Conservation (phyloP, 768 basidiomycete species). For the Leccinellum rugosiceps region DNA sequence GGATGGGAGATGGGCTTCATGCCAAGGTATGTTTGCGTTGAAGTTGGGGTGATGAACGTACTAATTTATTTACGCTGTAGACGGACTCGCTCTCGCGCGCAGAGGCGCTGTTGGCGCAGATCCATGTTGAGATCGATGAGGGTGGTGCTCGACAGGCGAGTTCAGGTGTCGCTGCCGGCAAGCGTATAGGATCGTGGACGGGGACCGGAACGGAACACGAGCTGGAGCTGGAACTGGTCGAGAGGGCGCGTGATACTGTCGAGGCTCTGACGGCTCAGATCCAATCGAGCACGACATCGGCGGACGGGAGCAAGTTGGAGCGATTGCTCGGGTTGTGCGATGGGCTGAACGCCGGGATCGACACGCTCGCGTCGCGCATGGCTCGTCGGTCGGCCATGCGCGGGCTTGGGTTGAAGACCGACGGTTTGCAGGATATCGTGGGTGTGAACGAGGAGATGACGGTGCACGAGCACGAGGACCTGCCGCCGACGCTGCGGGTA, state of each 20-base stretch:
- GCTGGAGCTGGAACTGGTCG: slow-evolving; percentile 22
- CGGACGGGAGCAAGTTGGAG: neutral
- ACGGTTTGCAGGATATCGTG: neutral
- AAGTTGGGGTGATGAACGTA: neutral
- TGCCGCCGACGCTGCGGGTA: slow-evolving; percentile 55
- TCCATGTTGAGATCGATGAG: neutral
- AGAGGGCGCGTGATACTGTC: slow-evolving; percentile 24
- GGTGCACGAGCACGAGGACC: neutral
- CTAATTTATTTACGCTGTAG: neutral
- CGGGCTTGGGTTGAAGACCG: neutral
- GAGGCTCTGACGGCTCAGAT: slow-evolving; percentile 34
- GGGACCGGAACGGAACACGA: neutral
- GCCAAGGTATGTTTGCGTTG: slow-evolving; percentile 38
- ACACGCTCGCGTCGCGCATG: neutral
- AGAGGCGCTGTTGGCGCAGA: neutral
- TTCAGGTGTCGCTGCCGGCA: neutral
- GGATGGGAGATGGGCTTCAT: slow-evolving; percentile 37
- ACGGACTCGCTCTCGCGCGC: neutral
- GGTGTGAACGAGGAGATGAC: neutral
- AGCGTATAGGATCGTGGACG: neutral
- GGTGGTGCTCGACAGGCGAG: neutral
- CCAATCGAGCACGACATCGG: neutral
- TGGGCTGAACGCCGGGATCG: neutral
- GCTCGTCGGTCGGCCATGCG: neutral
- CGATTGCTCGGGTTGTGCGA: neutral